phyloP scores from a whole-genome alignment of 1,284 basidiomycete genomes.

The Cryptococcus sp. region DNA sequence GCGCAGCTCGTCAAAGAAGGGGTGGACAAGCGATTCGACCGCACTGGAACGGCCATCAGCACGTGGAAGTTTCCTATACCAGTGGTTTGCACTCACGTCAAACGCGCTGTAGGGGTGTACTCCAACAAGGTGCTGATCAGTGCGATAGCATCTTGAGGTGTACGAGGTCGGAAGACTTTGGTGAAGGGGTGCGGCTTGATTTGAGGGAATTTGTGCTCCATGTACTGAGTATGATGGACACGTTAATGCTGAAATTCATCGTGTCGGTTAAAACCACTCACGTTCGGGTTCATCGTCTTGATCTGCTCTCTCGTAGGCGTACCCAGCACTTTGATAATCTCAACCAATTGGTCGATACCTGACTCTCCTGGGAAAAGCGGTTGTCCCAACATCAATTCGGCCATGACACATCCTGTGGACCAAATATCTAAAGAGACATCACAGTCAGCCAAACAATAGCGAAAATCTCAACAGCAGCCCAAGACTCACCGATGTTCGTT shows the following conservation, averaged over 20 bases:
- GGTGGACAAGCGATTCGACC: conserved; percentile 90
- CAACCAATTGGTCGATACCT: conserved; percentile 99
- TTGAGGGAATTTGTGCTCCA: conserved; percentile 99
- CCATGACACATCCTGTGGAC: conserved; percentile 99
- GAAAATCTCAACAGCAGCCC: conserved; percentile 1
- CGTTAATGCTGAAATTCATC: neutral
- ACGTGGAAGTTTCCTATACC: neutral
- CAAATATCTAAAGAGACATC: conserved; percentile 74
- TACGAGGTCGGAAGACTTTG: conserved; percentile 98
- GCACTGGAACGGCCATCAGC: conserved; percentile 54
- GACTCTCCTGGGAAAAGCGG: conserved; percentile 99
- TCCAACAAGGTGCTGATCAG: conserved; percentile 92
- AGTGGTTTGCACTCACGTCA: conserved; percentile 58
- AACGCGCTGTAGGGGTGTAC: conserved; percentile 90
- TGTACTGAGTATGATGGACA: conserved; percentile 62
- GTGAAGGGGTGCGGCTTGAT: conserved; percentile 97
- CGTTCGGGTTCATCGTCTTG: conserved; percentile 99
- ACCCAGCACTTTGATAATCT: conserved; percentile 99
- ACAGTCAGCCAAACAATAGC: conserved; percentile 1
- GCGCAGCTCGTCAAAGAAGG: conserved; percentile 96
- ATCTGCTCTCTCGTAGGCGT: conserved; percentile 99
- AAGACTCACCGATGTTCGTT: conserved; percentile 89
- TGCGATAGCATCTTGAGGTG: conserved; percentile 92
- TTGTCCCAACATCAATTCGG: conserved; percentile 98
- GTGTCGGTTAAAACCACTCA: conserved; percentile 26